These are phyloP conservation scores for Candida montana DNA, from an alignment of 805 yeast species.

Conservation along the genomic window DNA sequence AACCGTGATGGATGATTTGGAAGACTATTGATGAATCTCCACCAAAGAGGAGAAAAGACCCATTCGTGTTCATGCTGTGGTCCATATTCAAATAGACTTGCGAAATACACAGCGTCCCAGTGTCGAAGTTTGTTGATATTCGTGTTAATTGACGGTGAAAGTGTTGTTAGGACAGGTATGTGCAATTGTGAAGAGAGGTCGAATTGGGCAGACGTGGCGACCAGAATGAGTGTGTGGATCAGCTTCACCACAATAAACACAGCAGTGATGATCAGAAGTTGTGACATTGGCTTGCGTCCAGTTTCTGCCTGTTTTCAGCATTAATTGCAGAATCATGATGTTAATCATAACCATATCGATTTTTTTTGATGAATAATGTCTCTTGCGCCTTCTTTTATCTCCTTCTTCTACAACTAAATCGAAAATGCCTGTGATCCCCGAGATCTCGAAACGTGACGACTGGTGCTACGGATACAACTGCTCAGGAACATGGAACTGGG, in stretches of 20 bases:
- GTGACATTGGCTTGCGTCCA: no score
- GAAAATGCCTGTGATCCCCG: background rate
- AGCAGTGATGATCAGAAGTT: background rate
- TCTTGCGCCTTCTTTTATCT: no score
- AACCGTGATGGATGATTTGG: conserved; percentile 22
- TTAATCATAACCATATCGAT: no score
- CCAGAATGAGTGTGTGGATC: conserved; percentile 1
- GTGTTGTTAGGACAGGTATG: background rate
- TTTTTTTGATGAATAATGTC: no score
- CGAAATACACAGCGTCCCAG: conserved; percentile 86
- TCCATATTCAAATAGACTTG: conserved; percentile 44
- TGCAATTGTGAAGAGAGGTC: conserved; percentile 6
- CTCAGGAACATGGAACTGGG: conserved; percentile 22
- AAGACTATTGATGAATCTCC: conserved; percentile 37
- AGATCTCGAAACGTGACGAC: conserved; percentile 1
- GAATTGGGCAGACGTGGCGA: conserved; percentile 3
- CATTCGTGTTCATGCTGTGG: conserved; percentile 79
- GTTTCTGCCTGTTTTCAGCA: no score
- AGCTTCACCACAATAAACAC: conserved; percentile 2
- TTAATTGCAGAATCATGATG: no score
- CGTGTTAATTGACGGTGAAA: background rate
- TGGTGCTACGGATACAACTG: conserved; percentile 20
- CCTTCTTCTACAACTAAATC: no score
- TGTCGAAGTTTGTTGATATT: conserved; percentile 46
- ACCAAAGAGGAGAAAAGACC: conserved; percentile 84